A percentile compares a stretch with the other conserved stretches of the same genome.
Evolutionary conservation across 805 yeast species (phyloP).

Genomic region (Starmerella geochares): DNA sequence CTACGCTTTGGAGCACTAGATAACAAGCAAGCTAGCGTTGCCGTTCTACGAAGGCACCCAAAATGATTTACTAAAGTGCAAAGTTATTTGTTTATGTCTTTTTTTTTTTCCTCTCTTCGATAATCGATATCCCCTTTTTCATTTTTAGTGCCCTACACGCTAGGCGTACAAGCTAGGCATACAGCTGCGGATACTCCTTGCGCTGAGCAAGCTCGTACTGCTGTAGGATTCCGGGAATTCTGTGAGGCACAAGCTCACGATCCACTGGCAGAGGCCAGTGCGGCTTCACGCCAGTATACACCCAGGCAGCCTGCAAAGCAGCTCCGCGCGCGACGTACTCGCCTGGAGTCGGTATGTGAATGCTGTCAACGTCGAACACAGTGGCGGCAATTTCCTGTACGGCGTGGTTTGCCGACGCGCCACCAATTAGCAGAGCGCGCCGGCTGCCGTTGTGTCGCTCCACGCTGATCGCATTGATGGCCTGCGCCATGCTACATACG

Average conservation of each 20-base stretch:
- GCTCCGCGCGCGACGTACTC: conserved; percentile 28
- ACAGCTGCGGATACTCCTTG: conserved; percentile 11
- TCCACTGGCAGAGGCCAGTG: conserved; percentile 22
- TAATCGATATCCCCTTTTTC: not conserved
- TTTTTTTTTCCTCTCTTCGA: not conserved
- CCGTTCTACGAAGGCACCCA: not conserved
- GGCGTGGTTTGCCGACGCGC: conserved; percentile 25
- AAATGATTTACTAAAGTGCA: not conserved
- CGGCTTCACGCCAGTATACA: conserved; percentile 19
- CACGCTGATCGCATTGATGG: conserved; percentile 17
- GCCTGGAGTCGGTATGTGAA: conserved; percentile 21
- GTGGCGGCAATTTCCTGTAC: conserved; percentile 24
- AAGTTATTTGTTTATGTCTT: too few relatives aligned
- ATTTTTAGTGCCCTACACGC: too few relatives aligned
- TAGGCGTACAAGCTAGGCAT: not conserved
- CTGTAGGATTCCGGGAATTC: conserved; percentile 11
- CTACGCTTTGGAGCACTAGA: conserved; percentile 28
- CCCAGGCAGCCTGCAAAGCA: conserved; percentile 27
- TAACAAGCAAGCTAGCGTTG: too few relatives aligned
- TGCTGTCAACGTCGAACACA: conserved; percentile 18
- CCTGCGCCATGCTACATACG: conserved; percentile 25
- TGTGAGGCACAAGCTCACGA: conserved; percentile 11
- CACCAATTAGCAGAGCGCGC: conserved; percentile 25
- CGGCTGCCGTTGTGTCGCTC: conserved; percentile 3
- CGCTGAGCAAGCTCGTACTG: conserved; percentile 16